Evolutionary conservation across 192 early-diverging fungal species (phyloP), one percentile per base, ranked within the genome.

Genomic region (Neocallimastix lanati): DNA sequence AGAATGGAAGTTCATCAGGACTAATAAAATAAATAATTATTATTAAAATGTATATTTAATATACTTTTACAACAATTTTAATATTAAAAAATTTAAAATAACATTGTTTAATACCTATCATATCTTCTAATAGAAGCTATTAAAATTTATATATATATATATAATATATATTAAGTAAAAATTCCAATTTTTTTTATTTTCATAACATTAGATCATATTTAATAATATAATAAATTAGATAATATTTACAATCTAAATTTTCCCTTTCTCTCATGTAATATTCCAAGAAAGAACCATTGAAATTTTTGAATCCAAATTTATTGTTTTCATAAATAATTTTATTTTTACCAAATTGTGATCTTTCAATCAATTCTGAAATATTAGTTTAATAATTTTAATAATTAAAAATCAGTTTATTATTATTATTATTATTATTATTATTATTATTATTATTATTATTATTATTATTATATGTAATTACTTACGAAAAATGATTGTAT

Each of bases 1-100:
- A 93, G 82, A 99, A 99, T 0, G 97, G 94, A 82, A 96, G 96
- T 83, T 99, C 96, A 86, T 99, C 97, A 13, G 97, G 97, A 76
- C 90, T 29, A 83, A 79, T 21, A 27, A 77, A 3, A n/a, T n/a
- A n/a, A n/a, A n/a, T n/a, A n/a, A n/a, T n/a, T n/a, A n/a, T n/a
- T n/a, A n/a, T n/a, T n/a, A n/a, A 76, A n/a, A 21, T 14, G 25
- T 15, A 33, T 18, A 28, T 77, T 79, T 81, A 85, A 86, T 82
- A 89, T 77, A 92, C 88, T 87, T 94, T 95, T 80, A 95, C 87
- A n/a, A 27, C 94, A 86, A 50, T 93, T 94, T 85, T 91, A n/a
- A n/a, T n/a, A n/a, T n/a, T n/a, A n/a, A n/a, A 91, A 78, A 90
- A 88, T 91, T 79, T 13, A 28, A 76, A 40, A 80, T 21, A 13